Base-by-base conservation (phyloP, 805 yeast species). In the Debaryomyces tyrocola region DNA sequence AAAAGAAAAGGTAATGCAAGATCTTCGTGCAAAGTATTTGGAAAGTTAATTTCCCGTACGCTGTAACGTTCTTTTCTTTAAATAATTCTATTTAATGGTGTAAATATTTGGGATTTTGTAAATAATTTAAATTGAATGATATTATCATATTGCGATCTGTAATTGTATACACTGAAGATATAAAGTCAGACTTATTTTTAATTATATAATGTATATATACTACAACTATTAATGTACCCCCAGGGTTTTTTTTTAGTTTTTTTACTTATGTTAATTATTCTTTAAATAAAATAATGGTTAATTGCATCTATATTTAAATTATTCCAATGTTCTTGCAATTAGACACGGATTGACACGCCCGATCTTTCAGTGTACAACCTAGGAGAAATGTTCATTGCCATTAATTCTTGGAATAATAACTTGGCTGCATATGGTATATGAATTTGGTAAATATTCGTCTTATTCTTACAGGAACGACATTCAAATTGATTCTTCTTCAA, bases 341-440 rank as follows among this genome's bases (percentile, higher is more conserved):
- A 65, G 21, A 59, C 69, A 45, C 77, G 64, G 40, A 70, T 67
- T 41, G 77, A 67, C 12, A 76, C 70, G 6, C 86, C 87, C 9
- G 90, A 82, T 57, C 91, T 83, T 57, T 92, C 97, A n/a, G 98
- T 90, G 70, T 92, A 92, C 75, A 92, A 71, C 73, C 99, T 84
- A 45, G 98, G 99, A 17, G 97, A 87, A 61, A 94, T 94, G 70
- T 94, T 94, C 99, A 94, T 94, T 36, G 99, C 96, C 98, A 94
- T 94, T 64, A 94, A 80, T 74, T 94, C 99, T 75, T 94, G 99
- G 90, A 94, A 94, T 67, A 94, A 75, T 64, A 94, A 79, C 74
- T 94, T 94, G 45, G 99, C 99, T 40, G 99, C 99, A 67, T 94
- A 94, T 40, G 99, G 99, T 62, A 94, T 89, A 63, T 92, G 96